Conservation (phyloP, 1,284 basidiomycete species). For the Uromyces viciae-fabae region DNA sequence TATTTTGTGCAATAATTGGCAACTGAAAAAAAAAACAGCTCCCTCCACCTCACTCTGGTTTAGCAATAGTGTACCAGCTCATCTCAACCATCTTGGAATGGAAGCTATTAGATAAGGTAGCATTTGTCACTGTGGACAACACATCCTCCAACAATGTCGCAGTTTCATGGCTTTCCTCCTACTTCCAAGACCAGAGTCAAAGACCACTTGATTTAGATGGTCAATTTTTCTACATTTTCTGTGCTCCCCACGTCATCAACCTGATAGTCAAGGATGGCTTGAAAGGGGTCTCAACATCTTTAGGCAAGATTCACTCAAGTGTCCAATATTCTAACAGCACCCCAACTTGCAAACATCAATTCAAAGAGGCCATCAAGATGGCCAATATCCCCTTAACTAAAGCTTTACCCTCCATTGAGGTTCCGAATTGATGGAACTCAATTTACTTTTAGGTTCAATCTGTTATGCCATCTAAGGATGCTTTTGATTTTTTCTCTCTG, state of each 20-base stretch:
- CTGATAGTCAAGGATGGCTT: neutral
- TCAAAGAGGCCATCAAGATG: neutral
- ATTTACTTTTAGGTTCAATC: neutral
- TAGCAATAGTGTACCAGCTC: neutral
- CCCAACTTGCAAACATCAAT: neutral
- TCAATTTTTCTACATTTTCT: neutral
- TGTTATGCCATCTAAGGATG: neutral
- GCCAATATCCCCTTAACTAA: neutral
- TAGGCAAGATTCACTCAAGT: neutral
- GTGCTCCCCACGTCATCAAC: neutral
- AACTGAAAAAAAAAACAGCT: neutral
- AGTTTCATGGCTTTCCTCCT: neutral
- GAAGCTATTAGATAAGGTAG: neutral
- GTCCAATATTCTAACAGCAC: neutral
- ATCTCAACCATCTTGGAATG: neutral
- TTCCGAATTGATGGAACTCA: neutral
- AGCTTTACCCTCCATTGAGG: neutral
- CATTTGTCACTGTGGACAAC: neutral
- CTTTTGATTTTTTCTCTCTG: neutral
- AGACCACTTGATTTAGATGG: neutral
- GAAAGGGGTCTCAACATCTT: neutral
- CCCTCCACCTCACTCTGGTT: neutral
- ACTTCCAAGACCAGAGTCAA: neutral
- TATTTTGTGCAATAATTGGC: neutral
- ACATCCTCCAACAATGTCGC: neutral